Evolutionary conservation across 202 grass and related monocot genomes (phyloP), one percentile per base, ranked within the genome.

Genomic region (Bolboschoenoplectus hybrid): DNA sequence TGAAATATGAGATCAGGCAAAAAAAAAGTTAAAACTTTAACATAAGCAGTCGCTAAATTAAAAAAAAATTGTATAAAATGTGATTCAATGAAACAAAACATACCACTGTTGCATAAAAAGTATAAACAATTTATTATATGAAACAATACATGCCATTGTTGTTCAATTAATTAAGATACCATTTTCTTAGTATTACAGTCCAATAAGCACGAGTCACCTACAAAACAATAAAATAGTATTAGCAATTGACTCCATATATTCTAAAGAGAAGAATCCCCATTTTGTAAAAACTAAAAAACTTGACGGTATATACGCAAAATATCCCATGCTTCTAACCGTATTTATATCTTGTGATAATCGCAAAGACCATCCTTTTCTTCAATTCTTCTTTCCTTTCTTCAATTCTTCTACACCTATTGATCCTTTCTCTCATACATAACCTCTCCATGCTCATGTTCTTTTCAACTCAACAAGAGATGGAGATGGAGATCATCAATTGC

Each of bases 401-500:
- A 53, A 2, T 52, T 52, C 4, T 35, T 35, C 9, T 36, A 20
- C 53, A 58, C 16, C 35, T n/a, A 19, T 40, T 19, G 1, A 43
- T 35, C 14, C 3, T 56, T 79, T 79, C 52, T n/a, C 51, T 13
- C 0, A 38, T 36, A 78, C 74, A 17, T 76, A 53, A 78, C 12
- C 13, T 19, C 66, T 19, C 66, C 47, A 53, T n/a, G 45, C 63
- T 69, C 58, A 43, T 43, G 35, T 53, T 70, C 20, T 26, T 26
- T 26, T 53, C 47, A 68, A 70, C 20, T 71, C 47, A 84, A 84
- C 64, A 84, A 47, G 43, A 64, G 63, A 71, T 57, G 46, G 64
- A 66, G 64, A 82, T 26, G 26, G 26, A 26, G 26, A 26, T 26
- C 26, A 26, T 49, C n/a, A 57, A 55, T 55, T 49, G 45, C 13